Conservation (phyloP, 108 stramenopile genomes). For the Cyclotella choctawhatcheeana region DNA sequence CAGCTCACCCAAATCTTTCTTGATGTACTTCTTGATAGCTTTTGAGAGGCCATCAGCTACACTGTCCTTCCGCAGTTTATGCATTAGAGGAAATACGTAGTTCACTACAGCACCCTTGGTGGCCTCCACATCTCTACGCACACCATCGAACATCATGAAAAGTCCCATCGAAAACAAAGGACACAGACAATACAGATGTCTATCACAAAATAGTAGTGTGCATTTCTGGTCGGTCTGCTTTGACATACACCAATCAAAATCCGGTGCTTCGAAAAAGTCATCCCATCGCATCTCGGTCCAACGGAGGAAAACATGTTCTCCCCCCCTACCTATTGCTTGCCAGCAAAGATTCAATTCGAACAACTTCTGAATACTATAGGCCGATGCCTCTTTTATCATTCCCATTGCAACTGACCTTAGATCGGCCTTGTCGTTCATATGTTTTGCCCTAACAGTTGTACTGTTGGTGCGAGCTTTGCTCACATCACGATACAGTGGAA, state of each 20-base stretch:
- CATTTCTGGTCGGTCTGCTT: slow-evolving; percentile 11
- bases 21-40: neutral
- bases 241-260: slow-evolving; percentile 16
- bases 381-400: neutral
- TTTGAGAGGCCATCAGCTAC: slow-evolving; percentile 6
- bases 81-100: slow-evolving; percentile 5
- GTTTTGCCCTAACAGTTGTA: too few relatives aligned
- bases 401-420: too few relatives aligned
- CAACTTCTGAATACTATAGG: neutral
- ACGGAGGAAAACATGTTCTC: slow-evolving; percentile 18
- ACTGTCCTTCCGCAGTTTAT: neutral
- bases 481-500: too few relatives aligned
- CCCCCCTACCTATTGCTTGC: slow-evolving; percentile 8
- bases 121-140: slow-evolving; percentile 2
- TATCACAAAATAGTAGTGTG: slow-evolving; percentile 8
- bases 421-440: too few relatives aligned
- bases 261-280: slow-evolving; percentile 10
- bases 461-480: too few relatives aligned
- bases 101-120: neutral
- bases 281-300: slow-evolving; percentile 6
- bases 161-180: slow-evolving; percentile 21
- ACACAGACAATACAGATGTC: slow-evolving; percentile 4
- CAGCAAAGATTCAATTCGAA: neutral
- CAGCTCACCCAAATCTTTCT: neutral
- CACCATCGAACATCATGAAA: slow-evolving; percentile 9